Evolutionary conservation across 176 grass and related monocot species (phyloP), one percentile per base, ranked within the genome.

Genomic region (Carex scoparia): DNA sequence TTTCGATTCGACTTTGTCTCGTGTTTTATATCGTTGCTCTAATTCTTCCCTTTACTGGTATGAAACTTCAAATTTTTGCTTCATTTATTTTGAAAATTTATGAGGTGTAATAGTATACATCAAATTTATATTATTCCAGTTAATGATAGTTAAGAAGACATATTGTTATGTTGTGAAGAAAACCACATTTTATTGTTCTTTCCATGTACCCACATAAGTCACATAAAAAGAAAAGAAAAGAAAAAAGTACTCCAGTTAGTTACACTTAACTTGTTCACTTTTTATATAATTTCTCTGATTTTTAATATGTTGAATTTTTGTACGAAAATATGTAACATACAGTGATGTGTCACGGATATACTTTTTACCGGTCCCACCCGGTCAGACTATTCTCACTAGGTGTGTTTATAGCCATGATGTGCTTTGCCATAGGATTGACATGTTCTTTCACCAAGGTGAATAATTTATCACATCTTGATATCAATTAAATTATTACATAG

Each of bases 11-110:
- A 88, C 7, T 11, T 4, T 93, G 93, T 1, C 37, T 98, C 69
- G 91, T 74, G 1, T 87, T 94, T 82, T 98, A 98, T 98, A 66
- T 95, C 92, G 80, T 7, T 93, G 80, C 78, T 98, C 86, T 40
- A 40, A 88, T 98, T 82, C 89, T 95, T 81, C 95, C 95, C 0
- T 92, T 95, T 84, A 93, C 94, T 74, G 85, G 95, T 94, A 81
- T 8, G 65, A 1, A 49, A 28, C 27, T 59, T 19, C 51, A 5
- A 6, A 23, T 14, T 57, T 58, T 48, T 46, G 4, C 16, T 70
- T 1, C 23, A 12, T 64, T 53, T 28, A 46, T 14, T 23, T 71
- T 58, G 4, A 32, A 58, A 75, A 51, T 31, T 58, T 5, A 9
- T 44, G n/a, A 13, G 13, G n/a, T 6, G 61, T 35, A 76, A 67